Evolutionary conservation across 2,329 filamentous ascomycete genomes (phyloP).

Genomic region (Calonectria hongkongensis): DNA sequence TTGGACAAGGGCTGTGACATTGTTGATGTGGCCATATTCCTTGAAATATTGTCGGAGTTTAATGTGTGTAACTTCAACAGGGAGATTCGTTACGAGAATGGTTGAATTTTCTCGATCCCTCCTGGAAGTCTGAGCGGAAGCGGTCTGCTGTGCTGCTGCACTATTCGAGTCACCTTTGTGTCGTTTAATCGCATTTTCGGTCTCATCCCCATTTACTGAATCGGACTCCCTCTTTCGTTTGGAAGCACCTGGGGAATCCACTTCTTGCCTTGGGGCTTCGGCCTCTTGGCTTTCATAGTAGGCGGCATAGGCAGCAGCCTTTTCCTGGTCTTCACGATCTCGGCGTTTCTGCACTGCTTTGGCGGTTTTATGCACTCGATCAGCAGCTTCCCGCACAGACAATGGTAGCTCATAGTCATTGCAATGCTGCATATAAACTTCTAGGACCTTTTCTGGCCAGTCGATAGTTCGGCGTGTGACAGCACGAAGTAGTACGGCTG

Average conservation of each 20-base stretch:
- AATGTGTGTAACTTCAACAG: slow-evolving; percentile 79
- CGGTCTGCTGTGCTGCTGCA: slow-evolving; percentile 47
- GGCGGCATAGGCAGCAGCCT: slow-evolving; percentile 71
- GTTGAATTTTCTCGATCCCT: slow-evolving; percentile 94
- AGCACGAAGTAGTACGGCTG: slow-evolving; percentile 84
- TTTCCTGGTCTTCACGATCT: slow-evolving; percentile 78
- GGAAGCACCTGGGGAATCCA: slow-evolving; percentile 62
- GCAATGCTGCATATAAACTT: slow-evolving; percentile 86
- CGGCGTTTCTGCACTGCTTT: slow-evolving; percentile 79
- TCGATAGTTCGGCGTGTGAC: slow-evolving; percentile 78
- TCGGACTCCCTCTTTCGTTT: slow-evolving; percentile 86
- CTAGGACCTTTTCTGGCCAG: slow-evolving; percentile 85
- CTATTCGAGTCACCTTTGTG: slow-evolving; percentile 69
- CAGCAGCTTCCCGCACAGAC: slow-evolving; percentile 82
- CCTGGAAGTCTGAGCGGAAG: slow-evolving; percentile 68
- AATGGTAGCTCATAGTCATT: slow-evolving; percentile 91
- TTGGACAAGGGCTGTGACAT: slow-evolving; percentile 78
- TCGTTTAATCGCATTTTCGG: slow-evolving; percentile 79
- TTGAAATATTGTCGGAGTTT: slow-evolving; percentile 92
- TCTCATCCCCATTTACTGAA: slow-evolving; percentile 62
- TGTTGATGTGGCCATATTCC: slow-evolving; percentile 90
- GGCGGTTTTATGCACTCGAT: slow-evolving; percentile 81
- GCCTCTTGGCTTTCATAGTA: slow-evolving; percentile 59
- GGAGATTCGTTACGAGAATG: slow-evolving; percentile 86
- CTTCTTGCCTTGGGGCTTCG: slow-evolving; percentile 42